phyloP scores from a whole-genome alignment of 129 eudicot species.

The Apium graveolens region DNA sequence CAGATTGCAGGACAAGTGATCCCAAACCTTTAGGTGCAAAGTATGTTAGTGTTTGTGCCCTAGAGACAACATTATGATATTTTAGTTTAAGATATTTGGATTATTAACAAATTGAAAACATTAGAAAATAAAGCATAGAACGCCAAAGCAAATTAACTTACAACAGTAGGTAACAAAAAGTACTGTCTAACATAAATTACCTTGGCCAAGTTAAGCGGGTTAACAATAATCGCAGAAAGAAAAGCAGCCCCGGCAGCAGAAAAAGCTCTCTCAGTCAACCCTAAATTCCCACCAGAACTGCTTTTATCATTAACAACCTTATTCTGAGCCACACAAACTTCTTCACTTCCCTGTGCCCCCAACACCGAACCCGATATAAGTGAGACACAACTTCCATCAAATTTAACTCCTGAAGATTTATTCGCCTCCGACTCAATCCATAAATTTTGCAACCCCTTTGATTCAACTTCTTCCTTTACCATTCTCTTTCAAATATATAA shows the following conservation, averaged over 20 bases:
- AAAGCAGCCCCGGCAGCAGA: slow-evolving; percentile 98
- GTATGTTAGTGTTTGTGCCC: too few species aligned
- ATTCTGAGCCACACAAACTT: neutral
- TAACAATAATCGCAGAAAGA: slow-evolving; percentile 84
- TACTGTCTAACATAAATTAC: slow-evolving; percentile 17
- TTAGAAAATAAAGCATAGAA: neutral
- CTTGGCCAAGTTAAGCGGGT: slow-evolving; percentile 95
- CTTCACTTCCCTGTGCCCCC: slow-evolving; percentile 22
- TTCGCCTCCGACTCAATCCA: slow-evolving; percentile 11
- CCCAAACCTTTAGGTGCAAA: too few species aligned
- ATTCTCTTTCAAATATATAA: neutral
- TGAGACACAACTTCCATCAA: slow-evolving; percentile 19
- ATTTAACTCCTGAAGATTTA: slow-evolving; percentile 16
- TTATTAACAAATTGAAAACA: neutral
- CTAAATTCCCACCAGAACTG: slow-evolving; percentile 20
- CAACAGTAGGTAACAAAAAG: neutral
- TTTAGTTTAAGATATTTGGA: too few species aligned
- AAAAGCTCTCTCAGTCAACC: slow-evolving; percentile 55
- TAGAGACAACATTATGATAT: too few species aligned
- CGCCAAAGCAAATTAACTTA: neutral
- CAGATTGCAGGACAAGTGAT: too few species aligned
- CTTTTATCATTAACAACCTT: neutral
- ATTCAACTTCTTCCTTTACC: slow-evolving; percentile 17
- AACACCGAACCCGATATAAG: slow-evolving; percentile 32
- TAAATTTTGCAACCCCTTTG: slow-evolving; percentile 3